These are phyloP conservation scores for Candida stauntonica DNA, from an alignment of 805 yeast genomes.

Conservation along the genomic window DNA sequence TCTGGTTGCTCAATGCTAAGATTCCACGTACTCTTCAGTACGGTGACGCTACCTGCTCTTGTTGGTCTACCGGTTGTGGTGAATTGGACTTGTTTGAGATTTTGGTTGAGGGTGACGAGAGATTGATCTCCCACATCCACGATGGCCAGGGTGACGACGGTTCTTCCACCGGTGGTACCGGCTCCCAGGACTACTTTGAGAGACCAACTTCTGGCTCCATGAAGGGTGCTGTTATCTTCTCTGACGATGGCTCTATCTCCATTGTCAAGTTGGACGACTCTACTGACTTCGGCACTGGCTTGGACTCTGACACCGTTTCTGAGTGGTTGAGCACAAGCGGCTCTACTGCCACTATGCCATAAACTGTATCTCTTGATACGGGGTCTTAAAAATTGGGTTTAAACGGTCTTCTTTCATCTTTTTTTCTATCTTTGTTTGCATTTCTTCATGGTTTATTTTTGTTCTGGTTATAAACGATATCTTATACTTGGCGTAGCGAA, in stretches of 20 bases:
- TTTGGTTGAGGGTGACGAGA: slow-evolving; percentile 67
- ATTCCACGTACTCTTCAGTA: slow-evolving; percentile 96
- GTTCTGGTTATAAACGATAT: neutral
- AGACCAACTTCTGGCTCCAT: slow-evolving; percentile 78
- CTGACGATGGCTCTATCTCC: slow-evolving; percentile 47
- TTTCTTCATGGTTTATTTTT: neutral
- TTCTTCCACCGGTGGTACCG: slow-evolving; percentile 70
- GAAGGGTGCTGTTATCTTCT: slow-evolving; percentile 89
- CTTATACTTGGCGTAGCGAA: too few species aligned
- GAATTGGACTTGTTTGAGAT: slow-evolving; percentile 94
- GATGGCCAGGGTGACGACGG: slow-evolving; percentile 69
- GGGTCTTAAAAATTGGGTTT: neutral
- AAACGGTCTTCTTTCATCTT: neutral
- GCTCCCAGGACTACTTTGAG: slow-evolving; percentile 77
- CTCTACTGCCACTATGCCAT: slow-evolving; percentile 36
- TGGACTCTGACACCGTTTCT: slow-evolving; percentile 52
- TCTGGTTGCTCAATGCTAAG: slow-evolving; percentile 93
- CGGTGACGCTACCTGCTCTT: slow-evolving; percentile 80
- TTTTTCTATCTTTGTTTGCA: neutral
- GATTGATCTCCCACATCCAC: slow-evolving; percentile 79
- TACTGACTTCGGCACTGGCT: slow-evolving; percentile 45
- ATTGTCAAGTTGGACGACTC: slow-evolving; percentile 56
- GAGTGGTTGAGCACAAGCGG: slow-evolving; percentile 55
- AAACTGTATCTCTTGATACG: neutral
- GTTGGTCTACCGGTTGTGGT: slow-evolving; percentile 98